Evolutionary conservation across 495 filamentous ascomycete genomes (phyloP).

Genomic region (Endocarpon pusillum): DNA sequence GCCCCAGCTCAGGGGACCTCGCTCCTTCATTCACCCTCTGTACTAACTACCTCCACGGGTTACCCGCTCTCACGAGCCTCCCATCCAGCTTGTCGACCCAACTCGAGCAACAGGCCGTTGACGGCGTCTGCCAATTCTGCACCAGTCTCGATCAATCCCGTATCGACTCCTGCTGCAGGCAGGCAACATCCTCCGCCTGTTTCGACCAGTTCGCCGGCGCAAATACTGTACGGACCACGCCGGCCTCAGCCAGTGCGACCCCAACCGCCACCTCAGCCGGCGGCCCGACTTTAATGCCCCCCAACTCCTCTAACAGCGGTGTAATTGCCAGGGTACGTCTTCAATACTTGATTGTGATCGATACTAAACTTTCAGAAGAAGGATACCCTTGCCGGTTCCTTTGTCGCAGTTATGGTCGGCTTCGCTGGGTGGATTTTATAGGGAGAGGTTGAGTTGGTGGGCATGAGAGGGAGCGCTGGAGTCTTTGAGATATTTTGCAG

Average conservation of each 20-base stretch:
- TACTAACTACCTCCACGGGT: slow-evolving; percentile 3
- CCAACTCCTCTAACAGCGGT: no score
- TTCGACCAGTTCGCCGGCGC: slow-evolving; percentile 1
- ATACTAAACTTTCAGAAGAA: no score
- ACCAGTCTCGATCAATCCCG: slow-evolving; percentile 1
- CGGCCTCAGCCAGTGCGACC: neutral
- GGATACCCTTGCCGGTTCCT: no score
- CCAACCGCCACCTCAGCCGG: no score
- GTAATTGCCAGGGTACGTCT: no score
- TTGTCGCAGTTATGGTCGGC: no score
- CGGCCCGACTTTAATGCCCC: no score
- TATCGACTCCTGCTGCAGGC: slow-evolving; percentile 1
- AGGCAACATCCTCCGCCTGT: slow-evolving; percentile 1
- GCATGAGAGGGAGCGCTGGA: no score
- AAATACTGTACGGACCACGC: neutral
- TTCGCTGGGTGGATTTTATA: no score
- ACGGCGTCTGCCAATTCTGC: slow-evolving; percentile 2
- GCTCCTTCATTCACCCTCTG: slow-evolving; percentile 1
- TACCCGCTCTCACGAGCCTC: neutral
- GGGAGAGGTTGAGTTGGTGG: no score
- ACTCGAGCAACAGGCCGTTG: neutral
- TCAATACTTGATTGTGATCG: no score
- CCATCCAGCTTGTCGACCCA: slow-evolving; percentile 1
- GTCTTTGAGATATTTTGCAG: no score
- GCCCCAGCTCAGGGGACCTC: neutral